Conservation (phyloP, 176 grass and related monocot species). For the Pontederia paniculata region DNA sequence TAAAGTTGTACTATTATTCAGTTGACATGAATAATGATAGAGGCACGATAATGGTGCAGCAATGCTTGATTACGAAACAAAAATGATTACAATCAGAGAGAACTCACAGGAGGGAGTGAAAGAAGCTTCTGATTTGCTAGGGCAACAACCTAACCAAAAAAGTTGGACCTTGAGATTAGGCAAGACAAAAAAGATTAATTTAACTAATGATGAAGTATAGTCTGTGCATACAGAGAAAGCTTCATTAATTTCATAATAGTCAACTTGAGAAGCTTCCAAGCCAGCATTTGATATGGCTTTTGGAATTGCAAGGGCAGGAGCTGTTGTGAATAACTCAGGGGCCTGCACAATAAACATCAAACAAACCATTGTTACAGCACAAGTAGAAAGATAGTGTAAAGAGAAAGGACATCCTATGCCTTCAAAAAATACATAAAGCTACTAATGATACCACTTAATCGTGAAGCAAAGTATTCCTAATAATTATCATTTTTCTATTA, state of each 20-base stretch:
- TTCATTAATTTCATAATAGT: slow-evolving; percentile 99
- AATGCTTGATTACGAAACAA: not conserved
- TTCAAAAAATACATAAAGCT: not conserved
- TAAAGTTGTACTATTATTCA: not conserved
- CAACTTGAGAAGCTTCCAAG: slow-evolving; percentile 61
- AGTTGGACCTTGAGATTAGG: slow-evolving; percentile 5
- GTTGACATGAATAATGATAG: not conserved
- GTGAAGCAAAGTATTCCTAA: not conserved
- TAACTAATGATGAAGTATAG: not conserved
- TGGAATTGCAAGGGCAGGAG: slow-evolving; percentile 80
- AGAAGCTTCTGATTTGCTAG: slow-evolving; percentile 99
- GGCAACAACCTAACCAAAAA: slow-evolving; percentile 57
- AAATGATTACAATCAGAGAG: not conserved
- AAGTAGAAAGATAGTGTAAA: not conserved
- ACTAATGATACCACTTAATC: too few relatives aligned
- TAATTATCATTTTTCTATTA: too few relatives aligned
- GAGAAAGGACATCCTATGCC: not conserved
- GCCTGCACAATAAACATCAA: slow-evolving; percentile 35
- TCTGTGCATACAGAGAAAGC: slow-evolving; percentile 54
- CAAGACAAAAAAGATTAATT: not conserved
- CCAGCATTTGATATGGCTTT: slow-evolving; percentile 67
- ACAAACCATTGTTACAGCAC: not conserved
- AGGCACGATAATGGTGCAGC: not conserved
- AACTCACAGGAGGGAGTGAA: slow-evolving; percentile 65
- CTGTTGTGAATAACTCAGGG: slow-evolving; percentile 82